Evolutionary conservation across 352 stramenopile species (phyloP), one percentile per base, ranked within the genome.

Genomic region (Globisporangium takayamanum): DNA sequence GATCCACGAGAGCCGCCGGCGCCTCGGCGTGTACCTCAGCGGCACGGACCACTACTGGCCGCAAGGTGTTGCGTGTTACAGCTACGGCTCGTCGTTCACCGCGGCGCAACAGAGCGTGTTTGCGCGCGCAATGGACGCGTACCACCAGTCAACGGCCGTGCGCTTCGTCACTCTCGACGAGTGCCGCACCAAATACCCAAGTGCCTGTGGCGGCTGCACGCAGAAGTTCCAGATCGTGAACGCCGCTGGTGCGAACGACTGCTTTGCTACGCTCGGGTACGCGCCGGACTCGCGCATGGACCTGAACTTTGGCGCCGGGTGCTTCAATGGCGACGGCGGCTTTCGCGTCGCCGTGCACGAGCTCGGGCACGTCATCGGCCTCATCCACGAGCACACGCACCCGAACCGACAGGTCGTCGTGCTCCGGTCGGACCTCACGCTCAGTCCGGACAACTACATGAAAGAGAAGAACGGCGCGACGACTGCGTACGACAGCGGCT

Each of bases 401-500:
- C 70, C 70, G 33, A 62, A 69, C 37, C 73, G 73, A n/a, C 59
- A 71, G 18, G 67, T 81, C 28, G 66, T 81, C 20, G 67, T 81
- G 41, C 54, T 81, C 25, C 73, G 69, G n/a, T 60, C 60, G 39
- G 59, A 65, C 37, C 60, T 81, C 45, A 81, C 70, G 18, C 67
- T 81, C 37, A 74, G 67, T n/a, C 57, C 69, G 10, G 71, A 81
- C 60, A 81, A 81, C 68, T 81, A 81, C 63, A 65, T 76, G 57
- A 73, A 74, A 50, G 66, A 76, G 39, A 57, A 41, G 28, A 50
- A 45, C 18, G 70, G 58, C 2, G 49, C 62, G 36, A 70, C 55
- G 41, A 72, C 71, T 1, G 1, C 55, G 41, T 78, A 81, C 59
- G 69, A 78, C 55, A 26, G 57, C 44, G 59, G 60, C 14, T 81